Evolutionary conservation across 306 rosid genomes (phyloP), one percentile per base, ranked within the genome.

Genomic region (Alnus rubra): DNA sequence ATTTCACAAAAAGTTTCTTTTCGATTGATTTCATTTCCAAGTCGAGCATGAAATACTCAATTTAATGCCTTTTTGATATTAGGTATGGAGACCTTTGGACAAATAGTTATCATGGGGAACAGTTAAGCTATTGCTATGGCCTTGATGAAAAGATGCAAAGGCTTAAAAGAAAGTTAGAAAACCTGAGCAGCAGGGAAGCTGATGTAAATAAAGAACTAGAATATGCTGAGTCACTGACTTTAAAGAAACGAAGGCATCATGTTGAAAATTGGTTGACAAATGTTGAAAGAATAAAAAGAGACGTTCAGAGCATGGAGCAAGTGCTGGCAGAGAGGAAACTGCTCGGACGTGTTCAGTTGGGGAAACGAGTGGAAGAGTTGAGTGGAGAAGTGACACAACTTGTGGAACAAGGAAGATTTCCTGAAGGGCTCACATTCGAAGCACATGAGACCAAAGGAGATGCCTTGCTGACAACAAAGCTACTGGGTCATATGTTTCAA

Each of bases 171-270:
- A 85, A 82, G 59, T 48, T 79, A 4, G 83, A 78, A 75, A 76
- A 78, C 50, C 69, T 81, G 44, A 14, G 70, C 76, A 39, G 88
- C 81, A 81, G 72, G 35, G 80, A 74, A 75, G 76, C 47, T 51
- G 83, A 75, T 71, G 69, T 78, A 33, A 81, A 71, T 28, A 64
- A 28, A 14, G 88, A 78, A 68, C 50, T 85, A 30, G 79, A 85
- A 65, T 69, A 63, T 48, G 81, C 60, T 47, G 83, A 78, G 62
- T 48, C 74, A n/a, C 53, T 74, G 18, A 75, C 31, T 14, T 81
- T 75, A 56, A 81, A 68, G 76, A 78, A 81, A 42, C 63, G 81
- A 31, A 81, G 58, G 69, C 54, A 11, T 30, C 73, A 82, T 63
- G 81, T 82, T 12, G 73, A 71, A 28, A 76, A 71, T 71, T 76